Evolutionary conservation across 2,329 filamentous ascomycete species (phyloP).

Genomic region (Anisogramma anomala): DNA sequence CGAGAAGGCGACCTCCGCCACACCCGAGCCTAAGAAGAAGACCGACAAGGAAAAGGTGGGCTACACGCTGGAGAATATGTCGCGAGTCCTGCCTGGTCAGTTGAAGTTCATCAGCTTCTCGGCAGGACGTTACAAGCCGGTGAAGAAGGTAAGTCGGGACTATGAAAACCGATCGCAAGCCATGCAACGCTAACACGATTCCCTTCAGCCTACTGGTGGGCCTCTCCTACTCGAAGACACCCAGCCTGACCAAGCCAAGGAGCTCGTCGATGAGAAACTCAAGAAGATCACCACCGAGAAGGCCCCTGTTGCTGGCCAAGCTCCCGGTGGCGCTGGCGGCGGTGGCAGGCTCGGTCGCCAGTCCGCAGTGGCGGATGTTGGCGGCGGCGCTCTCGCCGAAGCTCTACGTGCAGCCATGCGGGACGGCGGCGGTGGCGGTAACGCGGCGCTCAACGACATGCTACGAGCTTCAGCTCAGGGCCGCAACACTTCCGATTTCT

Average conservation of each 20-base stretch:
- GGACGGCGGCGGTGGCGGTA: constrained; percentile 22
- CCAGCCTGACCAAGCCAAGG: constrained; percentile 64
- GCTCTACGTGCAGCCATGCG: constrained; percentile 20
- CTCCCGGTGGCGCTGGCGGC: constrained; percentile 18
- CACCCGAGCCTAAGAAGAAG: constrained; percentile 69
- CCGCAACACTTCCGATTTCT: constrained; percentile 16
- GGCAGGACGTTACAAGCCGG: constrained; percentile 80
- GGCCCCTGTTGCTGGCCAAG: constrained; percentile 41
- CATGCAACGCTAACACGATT: constrained; percentile 27
- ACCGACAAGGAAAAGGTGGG: constrained; percentile 91
- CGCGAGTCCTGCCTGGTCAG: constrained; percentile 79
- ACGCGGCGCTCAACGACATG: constrained; percentile 31
- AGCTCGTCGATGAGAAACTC: constrained; percentile 80
- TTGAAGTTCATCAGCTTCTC: constrained; percentile 94
- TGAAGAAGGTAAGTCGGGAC: constrained; percentile 58
- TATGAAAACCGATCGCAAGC: neutral
- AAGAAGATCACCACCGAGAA: constrained; percentile 63
- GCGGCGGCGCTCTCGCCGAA: constrained; percentile 18
- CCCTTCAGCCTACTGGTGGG: constrained; percentile 70
- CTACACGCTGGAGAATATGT: constrained; percentile 96
- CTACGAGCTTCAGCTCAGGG: constrained; percentile 28
- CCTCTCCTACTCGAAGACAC: constrained; percentile 85
- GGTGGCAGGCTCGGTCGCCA: constrained; percentile 18
- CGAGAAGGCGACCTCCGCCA: constrained; percentile 44
- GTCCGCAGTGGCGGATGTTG: constrained; percentile 11